Conservation (phyloP, 805 yeast species). For the Starmerella gropengiesseri region DNA sequence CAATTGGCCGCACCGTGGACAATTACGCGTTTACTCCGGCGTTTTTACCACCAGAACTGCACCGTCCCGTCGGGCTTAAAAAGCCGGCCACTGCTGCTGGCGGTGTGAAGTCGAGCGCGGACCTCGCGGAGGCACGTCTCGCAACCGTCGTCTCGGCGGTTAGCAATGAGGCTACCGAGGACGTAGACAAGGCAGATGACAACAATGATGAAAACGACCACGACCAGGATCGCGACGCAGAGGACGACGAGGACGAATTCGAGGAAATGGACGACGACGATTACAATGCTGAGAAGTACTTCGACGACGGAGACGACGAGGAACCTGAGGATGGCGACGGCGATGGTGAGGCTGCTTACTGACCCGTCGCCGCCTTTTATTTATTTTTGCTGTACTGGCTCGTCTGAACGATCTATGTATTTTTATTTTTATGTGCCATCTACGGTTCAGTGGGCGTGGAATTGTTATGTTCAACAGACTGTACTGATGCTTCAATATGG, state of each 20-base stretch:
- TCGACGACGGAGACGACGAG: conserved; percentile 52
- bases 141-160: background rate
- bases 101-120: background rate
- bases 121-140: background rate
- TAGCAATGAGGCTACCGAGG: conserved; percentile 6
- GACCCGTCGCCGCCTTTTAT: background rate
- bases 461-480: background rate
- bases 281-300: conserved; percentile 69
- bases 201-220: conserved; percentile 30
- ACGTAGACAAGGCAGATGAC: conserved; percentile 33
- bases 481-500: background rate
- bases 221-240: conserved; percentile 36
- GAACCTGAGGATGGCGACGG: conserved; percentile 53
- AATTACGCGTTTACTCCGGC: conserved; percentile 66
- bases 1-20: conserved; percentile 58
- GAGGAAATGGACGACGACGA: conserved; percentile 66
- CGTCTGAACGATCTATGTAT: too few relatives aligned
- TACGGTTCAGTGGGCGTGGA: background rate
- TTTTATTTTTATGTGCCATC: background rate
- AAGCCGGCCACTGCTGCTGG: background rate
- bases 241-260: conserved; percentile 53
- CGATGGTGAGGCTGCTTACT: conserved; percentile 58
- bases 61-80: conserved; percentile 52
- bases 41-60: conserved; percentile 69
- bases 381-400: too few relatives aligned